Evolutionary conservation across 1,284 basidiomycete genomes (phyloP), one percentile per base, ranked within the genome.

Genomic region (Cryptococcus maquisensis): DNA sequence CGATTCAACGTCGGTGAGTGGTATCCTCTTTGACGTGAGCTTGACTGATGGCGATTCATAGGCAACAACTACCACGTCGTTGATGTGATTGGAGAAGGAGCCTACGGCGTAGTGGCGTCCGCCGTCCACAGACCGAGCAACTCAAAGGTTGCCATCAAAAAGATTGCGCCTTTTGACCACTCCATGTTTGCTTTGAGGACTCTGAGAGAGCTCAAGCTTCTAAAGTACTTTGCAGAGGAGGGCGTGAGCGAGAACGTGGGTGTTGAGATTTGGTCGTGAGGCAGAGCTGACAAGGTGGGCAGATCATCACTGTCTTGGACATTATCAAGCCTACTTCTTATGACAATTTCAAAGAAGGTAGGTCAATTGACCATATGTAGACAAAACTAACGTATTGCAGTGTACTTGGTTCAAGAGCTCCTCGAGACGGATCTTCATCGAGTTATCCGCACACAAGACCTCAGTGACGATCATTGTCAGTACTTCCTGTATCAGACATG

Each of bases 231-330:
- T 69, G 89, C 87, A 59, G 87, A 90, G 78, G 86, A 90, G 1
- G 87, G 88, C 49, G 89, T 93, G 68, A 90, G 89, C 79, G 91
- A 95, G 79, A 95, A 96, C 72, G 89, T 91, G 68, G 67, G 87
- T 79, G 4, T 36, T 12, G 18, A 18, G n/a, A 20, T 13, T 16
- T 15, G 24, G 35, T 28, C 15, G 46, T 20, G 13, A 38, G 20
- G 39, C 15, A 18, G n/a, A 42, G 16, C 49, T 18, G 16, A 43
- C 10, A 9, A 10, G 15, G 10, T 26, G 43, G 41, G 20, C 71
- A 92, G 87, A 95, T 97, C 69, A 96, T 96, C 71, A 90, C 91
- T 36, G 93, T 97, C 65, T 80, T 96, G 41, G 93, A 97, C 73
- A 96, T 96, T 68, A 85, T 96, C 80, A 90, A 90, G 71, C 93